Conservation (phyloP, 2,329 filamentous ascomycete species). For the Fusarium liriodendri region DNA sequence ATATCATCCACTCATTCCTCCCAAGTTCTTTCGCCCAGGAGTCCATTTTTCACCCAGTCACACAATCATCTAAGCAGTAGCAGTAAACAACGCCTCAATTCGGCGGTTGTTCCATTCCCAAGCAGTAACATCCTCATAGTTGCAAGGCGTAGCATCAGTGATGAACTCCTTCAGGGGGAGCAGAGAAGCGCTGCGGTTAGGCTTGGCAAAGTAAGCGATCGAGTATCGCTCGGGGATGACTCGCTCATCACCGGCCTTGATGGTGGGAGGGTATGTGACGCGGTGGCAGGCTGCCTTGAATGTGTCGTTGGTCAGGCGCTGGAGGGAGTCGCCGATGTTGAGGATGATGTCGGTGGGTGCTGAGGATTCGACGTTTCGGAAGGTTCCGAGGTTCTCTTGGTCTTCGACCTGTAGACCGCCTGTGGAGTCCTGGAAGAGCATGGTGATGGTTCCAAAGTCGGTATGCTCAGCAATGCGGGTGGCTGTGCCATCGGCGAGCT, state of each 20-base stretch:
- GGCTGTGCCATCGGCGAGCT: constrained; percentile 42
- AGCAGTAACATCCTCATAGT: constrained; percentile 48
- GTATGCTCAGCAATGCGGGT: constrained; percentile 48
- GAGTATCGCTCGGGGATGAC: constrained; percentile 44
- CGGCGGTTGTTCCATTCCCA: constrained; percentile 47
- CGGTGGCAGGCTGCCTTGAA: constrained; percentile 50
- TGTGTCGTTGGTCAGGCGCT: constrained; percentile 51
- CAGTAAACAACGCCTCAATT: constrained; percentile 40
- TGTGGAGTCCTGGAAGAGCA: constrained; percentile 46
- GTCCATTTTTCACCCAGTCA: not conserved
- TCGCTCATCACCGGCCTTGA: constrained; percentile 30
- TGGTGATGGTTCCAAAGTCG: constrained; percentile 49
- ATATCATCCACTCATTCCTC: not conserved
- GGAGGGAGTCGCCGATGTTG: constrained; percentile 54
- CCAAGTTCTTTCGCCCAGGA: not conserved
- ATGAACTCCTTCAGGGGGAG: constrained; percentile 48
- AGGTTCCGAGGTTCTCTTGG: constrained; percentile 39
- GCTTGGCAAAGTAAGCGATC: constrained; percentile 45
- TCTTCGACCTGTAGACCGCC: constrained; percentile 47
- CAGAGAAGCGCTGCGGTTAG: constrained; percentile 45
- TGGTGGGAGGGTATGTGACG: constrained; percentile 44
- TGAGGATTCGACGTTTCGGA: constrained; percentile 37
- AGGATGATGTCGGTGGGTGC: constrained; percentile 49
- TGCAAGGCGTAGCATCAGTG: constrained; percentile 30
- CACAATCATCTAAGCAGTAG: not conserved